These are phyloP conservation scores for Colletotrichum liriopes DNA, from an alignment of 2,329 filamentous ascomycete genomes.

Conservation along the genomic window DNA sequence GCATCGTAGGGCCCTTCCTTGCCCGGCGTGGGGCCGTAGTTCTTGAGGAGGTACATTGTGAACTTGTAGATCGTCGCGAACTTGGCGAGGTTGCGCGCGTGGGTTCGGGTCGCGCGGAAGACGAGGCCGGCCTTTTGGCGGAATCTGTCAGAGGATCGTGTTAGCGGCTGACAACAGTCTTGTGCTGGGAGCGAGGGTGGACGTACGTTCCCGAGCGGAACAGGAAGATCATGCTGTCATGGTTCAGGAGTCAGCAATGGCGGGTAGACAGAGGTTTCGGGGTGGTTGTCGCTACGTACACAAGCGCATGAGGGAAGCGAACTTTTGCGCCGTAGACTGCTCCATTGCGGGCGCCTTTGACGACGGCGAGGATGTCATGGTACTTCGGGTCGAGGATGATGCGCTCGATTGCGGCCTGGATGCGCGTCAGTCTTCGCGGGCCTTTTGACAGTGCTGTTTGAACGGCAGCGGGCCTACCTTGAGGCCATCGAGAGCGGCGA, in stretches of 20 bases:
- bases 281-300: constrained; percentile 61
- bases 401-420: constrained; percentile 78
- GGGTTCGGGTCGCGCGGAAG: constrained; percentile 87
- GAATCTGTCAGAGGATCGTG: constrained; percentile 61
- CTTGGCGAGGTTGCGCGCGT: constrained; percentile 91
- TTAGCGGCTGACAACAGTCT: constrained; percentile 10
- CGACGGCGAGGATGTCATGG: constrained; percentile 85
- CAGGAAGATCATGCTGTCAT: constrained; percentile 88
- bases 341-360: constrained; percentile 97
- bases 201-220: constrained; percentile 91
- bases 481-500: constrained; percentile 41
- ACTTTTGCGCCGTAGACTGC: constrained; percentile 97
- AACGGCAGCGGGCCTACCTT: constrained; percentile 25
- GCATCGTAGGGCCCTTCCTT: constrained; percentile 83
- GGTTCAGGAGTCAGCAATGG: constrained; percentile 16
- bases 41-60: constrained; percentile 81
- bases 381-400: constrained; percentile 87
- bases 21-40: constrained; percentile 70
- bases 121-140: constrained; percentile 85
- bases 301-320: constrained; percentile 96
- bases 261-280: background rate
- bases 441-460: too few species aligned
- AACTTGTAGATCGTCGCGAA: constrained; percentile 95
- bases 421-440: constrained; percentile 16
- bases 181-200: constrained; percentile 10